Percentiles rank a stretch among this genome's conserved stretches.
These are phyloP conservation scores for Lenwebbia sp. DNA, from an alignment of 345 rosid genomes.

Conservation along the genomic window DNA sequence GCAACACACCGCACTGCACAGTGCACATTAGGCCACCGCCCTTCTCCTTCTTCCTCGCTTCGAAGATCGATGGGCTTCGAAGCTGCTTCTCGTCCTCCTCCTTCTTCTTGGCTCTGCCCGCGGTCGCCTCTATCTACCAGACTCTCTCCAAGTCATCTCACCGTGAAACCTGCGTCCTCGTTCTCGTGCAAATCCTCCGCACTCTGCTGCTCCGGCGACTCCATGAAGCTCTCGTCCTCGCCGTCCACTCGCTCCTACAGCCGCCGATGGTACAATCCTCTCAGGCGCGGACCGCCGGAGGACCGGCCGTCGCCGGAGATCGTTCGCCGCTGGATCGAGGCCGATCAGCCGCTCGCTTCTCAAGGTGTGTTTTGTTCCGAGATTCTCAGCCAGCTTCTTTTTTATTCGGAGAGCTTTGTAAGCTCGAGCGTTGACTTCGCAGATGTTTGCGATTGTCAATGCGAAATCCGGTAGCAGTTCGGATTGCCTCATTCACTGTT, in stretches of 20 bases:
- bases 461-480: not conserved
- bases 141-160: not conserved
- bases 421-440: not conserved
- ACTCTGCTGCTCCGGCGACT: conserved; percentile 16
- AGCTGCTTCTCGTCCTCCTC: not conserved
- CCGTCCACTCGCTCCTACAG: conserved; percentile 17
- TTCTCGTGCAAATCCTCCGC: not conserved
- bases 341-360: conserved; percentile 31
- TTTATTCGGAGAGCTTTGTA: not conserved
- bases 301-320: conserved; percentile 20
- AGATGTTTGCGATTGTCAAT: not conserved
- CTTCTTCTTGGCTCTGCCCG: not conserved
- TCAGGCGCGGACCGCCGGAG: conserved; percentile 10
- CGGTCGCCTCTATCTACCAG: not conserved
- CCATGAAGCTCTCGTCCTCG: conserved; percentile 8
- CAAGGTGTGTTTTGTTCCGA: conserved; percentile 17
- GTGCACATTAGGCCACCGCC: not conserved
- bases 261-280: conserved; percentile 31
- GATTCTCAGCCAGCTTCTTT: not conserved
- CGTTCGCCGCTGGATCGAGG: conserved; percentile 54
- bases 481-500: not conserved
- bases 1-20: not conserved
- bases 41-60: not conserved
- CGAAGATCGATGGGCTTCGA: conserved; percentile 1
- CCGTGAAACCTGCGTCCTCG: not conserved